Evolutionary conservation across 345 rosid genomes (phyloP), one percentile per base, ranked within the genome.

Genomic region (Heritiera fomes): DNA sequence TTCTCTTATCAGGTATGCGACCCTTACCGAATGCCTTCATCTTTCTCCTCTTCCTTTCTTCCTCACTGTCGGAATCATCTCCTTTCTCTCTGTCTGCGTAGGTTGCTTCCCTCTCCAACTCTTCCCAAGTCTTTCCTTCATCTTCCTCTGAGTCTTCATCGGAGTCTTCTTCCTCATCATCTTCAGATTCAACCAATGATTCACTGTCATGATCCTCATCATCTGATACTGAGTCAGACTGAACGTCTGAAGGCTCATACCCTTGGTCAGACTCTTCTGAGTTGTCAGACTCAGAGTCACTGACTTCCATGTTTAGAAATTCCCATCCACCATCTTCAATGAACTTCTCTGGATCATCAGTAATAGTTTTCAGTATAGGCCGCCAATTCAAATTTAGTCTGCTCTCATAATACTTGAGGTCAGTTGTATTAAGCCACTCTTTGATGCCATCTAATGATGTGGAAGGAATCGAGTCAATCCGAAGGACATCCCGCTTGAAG

Each of bases 71-170:
- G 1, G 87, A 88, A 46, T 84, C 91, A 76, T 71, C 66, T 64
- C 89, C 86, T 76, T 87, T 88, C 73, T 85, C 89, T 74, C 85
- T 82, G 75, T 88, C 91, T 14, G 91, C 89, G 73, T 87, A 17
- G 64, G 81, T 82, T 28, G 91, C 91, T 82, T 88, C 91, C 56
- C 89, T 85, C 87, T 88, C 91, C 81, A 87, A 66, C 83, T 88
- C 91, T 71, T 88, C 91, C 91, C 90, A 88, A 46, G 91, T 84
- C 82, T 86, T 88, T 40, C 91, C 91, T 23, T 85, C 65, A 18
- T 85, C 90, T 40, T 88, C 91, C 56, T 87, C 90, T 0, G 84
- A 79, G 53, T 84, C 90, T 65, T 81, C 90, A 34, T 82, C 87
- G 0, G 80, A 80, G 56, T 73, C 84, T 1, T 85, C 81, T 15